A percentile compares a stretch with the other conserved stretches of the same genome.
Conservation (phyloP, 257 asterid genomes). For the Ehretia macrophylla region DNA sequence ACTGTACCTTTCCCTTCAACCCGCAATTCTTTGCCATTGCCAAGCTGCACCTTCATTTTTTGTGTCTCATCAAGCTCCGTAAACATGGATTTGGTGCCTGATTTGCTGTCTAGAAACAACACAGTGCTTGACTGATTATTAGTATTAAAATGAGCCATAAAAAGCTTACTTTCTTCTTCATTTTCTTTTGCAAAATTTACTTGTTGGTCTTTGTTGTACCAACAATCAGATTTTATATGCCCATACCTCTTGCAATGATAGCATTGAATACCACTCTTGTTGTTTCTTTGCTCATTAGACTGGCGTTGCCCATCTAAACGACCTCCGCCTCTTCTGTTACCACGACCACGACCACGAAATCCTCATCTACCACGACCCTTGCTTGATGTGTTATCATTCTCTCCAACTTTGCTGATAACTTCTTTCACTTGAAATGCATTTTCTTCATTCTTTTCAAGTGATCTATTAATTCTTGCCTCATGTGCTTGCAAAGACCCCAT, state of each 20-base stretch:
- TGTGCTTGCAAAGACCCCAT: constrained; percentile 2
- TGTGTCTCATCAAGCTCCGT: constrained; percentile 5
- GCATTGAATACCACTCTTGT: constrained; percentile 1
- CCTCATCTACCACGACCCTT: neutral
- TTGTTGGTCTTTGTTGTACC: constrained; percentile 1
- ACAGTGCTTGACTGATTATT: neutral
- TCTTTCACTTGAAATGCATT: neutral
- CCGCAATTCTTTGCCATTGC: neutral
- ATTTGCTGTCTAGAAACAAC: constrained; percentile 9
- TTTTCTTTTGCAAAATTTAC: neutral
- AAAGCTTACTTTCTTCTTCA: constrained; percentile 10
- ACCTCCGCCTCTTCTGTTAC: neutral
- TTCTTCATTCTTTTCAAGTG: neutral
- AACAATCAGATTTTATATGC: constrained; percentile 7
- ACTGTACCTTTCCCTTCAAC: constrained; percentile 12
- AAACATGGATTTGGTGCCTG: neutral
- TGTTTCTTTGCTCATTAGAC: neutral
- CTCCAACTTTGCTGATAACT: neutral
- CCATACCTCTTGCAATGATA: neutral
- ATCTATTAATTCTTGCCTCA: neutral
- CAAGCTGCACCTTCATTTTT: neutral
- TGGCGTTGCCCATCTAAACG: neutral
- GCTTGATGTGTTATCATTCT: neutral
- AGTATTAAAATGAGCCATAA: neutral
- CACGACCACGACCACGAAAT: neutral